Conservation (phyloP, 2,329 filamentous ascomycete genomes). For the Beauveria brongniartii region DNA sequence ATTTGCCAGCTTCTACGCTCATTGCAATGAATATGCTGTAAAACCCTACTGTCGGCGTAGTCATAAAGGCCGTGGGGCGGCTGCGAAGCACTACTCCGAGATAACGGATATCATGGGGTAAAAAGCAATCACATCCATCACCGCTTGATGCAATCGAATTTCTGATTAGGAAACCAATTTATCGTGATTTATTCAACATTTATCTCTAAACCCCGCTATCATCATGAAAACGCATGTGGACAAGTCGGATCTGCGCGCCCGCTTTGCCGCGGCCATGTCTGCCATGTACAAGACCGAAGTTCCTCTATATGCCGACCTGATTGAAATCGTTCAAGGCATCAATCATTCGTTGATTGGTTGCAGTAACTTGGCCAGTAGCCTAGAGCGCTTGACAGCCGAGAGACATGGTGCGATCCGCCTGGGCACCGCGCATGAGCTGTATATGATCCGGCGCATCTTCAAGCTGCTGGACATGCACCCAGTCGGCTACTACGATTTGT, state of each 20-base stretch:
- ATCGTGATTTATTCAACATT: not conserved
- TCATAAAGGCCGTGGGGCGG: not conserved
- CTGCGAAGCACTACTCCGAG: not conserved
- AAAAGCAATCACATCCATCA: not conserved
- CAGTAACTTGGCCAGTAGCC: not conserved
- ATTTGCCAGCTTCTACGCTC: no score
- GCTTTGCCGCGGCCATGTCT: constrained; percentile 25
- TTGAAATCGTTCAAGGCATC: constrained; percentile 22
- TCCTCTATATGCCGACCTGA: constrained; percentile 25
- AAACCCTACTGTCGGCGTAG: not conserved
- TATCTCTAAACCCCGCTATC: no score
- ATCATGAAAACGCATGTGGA: not conserved
- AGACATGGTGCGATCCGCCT: constrained; percentile 42
- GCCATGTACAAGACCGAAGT: constrained; percentile 28
- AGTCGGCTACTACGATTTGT: constrained; percentile 45
- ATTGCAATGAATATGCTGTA: no score
- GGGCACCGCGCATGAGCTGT: constrained; percentile 35
- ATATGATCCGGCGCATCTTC: constrained; percentile 36
- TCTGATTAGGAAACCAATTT: not conserved
- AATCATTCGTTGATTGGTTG: constrained; percentile 12
- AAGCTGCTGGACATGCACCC: constrained; percentile 38
- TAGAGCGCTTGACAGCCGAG: constrained; percentile 18
- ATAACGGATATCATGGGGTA: not conserved
- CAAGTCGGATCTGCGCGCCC: constrained; percentile 16
- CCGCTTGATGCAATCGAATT: not conserved